Percentiles rank a stretch among this genome's conserved stretches.
These are phyloP conservation scores for Eutypa lata DNA, from an alignment of 2,329 filamentous ascomycete genomes.

Conservation along the genomic window DNA sequence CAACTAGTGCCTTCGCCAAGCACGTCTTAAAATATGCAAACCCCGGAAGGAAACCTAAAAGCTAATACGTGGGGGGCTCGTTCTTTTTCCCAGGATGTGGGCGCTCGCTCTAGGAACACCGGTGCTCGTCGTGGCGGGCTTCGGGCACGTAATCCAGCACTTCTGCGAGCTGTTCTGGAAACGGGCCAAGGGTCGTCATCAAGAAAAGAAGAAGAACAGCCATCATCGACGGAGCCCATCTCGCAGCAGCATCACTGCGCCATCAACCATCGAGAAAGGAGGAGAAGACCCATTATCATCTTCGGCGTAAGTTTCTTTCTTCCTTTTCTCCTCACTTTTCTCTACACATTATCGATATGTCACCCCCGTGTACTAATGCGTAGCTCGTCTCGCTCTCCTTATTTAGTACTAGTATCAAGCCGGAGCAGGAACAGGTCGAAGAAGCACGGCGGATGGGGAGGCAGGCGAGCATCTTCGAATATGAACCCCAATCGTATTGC, in stretches of 20 bases:
- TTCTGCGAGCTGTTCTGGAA: conserved; percentile 17
- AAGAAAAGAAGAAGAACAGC: too few species aligned
- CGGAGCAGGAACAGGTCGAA: conserved; percentile 5
- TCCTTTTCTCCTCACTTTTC: background rate
- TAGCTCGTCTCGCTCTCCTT: background rate
- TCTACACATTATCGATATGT: background rate
- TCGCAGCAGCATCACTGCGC: background rate
- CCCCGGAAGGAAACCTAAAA: too few species aligned
- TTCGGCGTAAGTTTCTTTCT: conserved; percentile 6
- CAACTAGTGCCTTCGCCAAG: too few species aligned
- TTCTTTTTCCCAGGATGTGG: conserved; percentile 40
- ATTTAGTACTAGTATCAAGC: conserved; percentile 10
- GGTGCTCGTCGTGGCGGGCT: conserved; percentile 55
- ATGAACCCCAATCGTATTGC: background rate
- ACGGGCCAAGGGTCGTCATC: conserved; percentile 11
- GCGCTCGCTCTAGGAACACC: conserved; percentile 58
- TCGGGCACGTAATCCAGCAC: conserved; percentile 44
- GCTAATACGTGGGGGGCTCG: background rate
- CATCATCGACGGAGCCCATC: background rate
- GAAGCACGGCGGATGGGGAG: background rate
- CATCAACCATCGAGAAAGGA: conserved; percentile 7
- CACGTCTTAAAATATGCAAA: conserved; percentile 20
- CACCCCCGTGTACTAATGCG: background rate
- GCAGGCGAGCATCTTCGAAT: conserved; percentile 2
- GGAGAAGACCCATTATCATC: background rate